Evolutionary conservation across 2,329 filamentous ascomycete genomes (phyloP).

Genomic region (Aspergillus pseudoterreus): DNA sequence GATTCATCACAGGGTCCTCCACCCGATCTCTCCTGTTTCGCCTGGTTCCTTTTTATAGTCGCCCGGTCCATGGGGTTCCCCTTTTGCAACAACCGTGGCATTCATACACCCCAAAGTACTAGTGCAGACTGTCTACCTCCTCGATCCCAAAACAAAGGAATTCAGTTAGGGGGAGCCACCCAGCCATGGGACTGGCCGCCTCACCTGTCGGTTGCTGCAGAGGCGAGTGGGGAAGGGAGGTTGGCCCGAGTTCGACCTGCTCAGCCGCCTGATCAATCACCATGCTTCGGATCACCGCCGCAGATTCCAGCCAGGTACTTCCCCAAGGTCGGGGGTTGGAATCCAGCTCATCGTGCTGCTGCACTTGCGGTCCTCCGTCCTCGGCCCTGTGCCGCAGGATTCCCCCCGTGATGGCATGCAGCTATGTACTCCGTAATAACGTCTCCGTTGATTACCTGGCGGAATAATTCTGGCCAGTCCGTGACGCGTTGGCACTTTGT

Average conservation of each 20-base stretch:
- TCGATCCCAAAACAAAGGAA: too few species aligned
- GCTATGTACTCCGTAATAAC: not conserved
- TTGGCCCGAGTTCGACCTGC: not conserved
- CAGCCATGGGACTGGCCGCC: slow-evolving; percentile 18
- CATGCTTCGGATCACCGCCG: too few species aligned
- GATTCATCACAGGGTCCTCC: slow-evolving; percentile 2
- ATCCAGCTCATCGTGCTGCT: too few species aligned
- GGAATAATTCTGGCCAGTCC: not conserved
- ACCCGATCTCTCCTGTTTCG: not conserved
- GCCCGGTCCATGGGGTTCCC: not conserved
- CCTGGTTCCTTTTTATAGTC: not conserved
- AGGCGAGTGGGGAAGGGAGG: slow-evolving; percentile 7
- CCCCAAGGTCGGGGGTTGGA: too few species aligned
- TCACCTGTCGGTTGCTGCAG: slow-evolving; percentile 11
- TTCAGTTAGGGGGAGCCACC: too few species aligned
- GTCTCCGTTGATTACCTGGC: not conserved
- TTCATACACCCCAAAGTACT: too few species aligned
- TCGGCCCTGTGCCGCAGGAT: not conserved
- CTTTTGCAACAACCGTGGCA: too few species aligned
- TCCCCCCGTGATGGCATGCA: not conserved
- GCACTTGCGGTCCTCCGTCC: too few species aligned
- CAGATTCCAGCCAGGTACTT: not conserved
- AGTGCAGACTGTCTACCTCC: too few species aligned
- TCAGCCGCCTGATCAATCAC: too few species aligned
- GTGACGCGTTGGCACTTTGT: too few species aligned